These are phyloP conservation scores for Chalaropsis thielavioides DNA, from an alignment of 2,329 filamentous ascomycete genomes.

Conservation along the genomic window DNA sequence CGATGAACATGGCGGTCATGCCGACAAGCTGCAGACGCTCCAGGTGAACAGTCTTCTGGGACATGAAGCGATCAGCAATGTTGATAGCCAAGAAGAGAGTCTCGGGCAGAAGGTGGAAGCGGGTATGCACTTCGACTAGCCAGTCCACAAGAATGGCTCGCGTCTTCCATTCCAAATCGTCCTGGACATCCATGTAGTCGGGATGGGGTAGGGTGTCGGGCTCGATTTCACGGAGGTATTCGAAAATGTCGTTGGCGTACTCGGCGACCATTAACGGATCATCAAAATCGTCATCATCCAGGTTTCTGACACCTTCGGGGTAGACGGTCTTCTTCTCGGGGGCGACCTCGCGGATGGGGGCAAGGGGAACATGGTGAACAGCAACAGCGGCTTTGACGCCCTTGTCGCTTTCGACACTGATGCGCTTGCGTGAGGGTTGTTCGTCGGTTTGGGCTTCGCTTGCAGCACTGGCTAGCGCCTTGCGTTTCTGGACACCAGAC, in stretches of 20 bases:
- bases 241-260: conserved; percentile 93
- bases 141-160: conserved; percentile 94
- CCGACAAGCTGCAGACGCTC: conserved; percentile 93
- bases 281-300: conserved; percentile 77
- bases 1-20: conserved; percentile 98
- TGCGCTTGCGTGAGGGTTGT: conserved; percentile 46
- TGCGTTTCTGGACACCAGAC: conserved; percentile 60
- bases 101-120: conserved; percentile 89
- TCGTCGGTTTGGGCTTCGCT: conserved; percentile 13
- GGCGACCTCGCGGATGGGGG: conserved; percentile 17
- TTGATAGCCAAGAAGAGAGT: conserved; percentile 95
- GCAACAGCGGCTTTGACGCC: conserved; percentile 21
- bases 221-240: conserved; percentile 84
- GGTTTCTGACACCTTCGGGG: conserved; percentile 38
- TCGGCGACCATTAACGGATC: conserved; percentile 97
- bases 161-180: conserved; percentile 96
- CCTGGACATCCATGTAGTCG: conserved; percentile 88
- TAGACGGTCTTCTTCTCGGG: conserved; percentile 23
- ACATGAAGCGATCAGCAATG: conserved; percentile 95
- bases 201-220: conserved; percentile 67
- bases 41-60: conserved; percentile 85
- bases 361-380: conserved; percentile 18
- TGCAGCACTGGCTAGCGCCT: conserved; percentile 31
- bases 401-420: conserved; percentile 36
- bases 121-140: conserved; percentile 95